A percentile compares a stretch with the other conserved stretches of the same genome.
These are phyloP conservation scores for Phytopythium mirpurense DNA, from an alignment of 352 stramenopile genomes.

Conservation along the genomic window DNA sequence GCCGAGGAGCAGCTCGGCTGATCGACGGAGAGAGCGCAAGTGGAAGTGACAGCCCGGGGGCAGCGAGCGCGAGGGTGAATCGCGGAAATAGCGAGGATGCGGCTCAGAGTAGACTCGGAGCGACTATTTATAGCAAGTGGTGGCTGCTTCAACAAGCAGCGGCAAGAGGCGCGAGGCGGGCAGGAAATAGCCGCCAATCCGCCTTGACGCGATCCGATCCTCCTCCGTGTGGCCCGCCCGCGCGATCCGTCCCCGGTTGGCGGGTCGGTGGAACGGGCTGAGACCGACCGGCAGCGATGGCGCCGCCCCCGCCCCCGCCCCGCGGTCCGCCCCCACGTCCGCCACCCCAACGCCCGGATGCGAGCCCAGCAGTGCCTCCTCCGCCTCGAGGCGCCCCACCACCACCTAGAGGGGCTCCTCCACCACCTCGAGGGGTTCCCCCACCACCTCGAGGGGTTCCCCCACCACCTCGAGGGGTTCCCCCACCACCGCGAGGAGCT, in stretches of 20 bases:
- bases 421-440: background rate
- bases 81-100: background rate
- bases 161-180: background rate
- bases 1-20: background rate
- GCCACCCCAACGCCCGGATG: constrained; percentile 1
- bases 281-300: constrained; percentile 5
- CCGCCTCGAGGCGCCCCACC: constrained; percentile 3
- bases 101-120: background rate
- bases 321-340: constrained; percentile 5
- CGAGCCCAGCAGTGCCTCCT: constrained; percentile 8
- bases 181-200: constrained; percentile 2
- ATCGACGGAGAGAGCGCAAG: background rate
- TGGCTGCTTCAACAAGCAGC: background rate
- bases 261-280: background rate
- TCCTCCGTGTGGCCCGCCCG: no score
- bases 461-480: constrained; percentile 7
- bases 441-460: background rate
- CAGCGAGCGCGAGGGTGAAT: background rate
- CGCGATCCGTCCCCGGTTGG: background rate
- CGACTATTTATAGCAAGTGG: background rate
- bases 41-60: background rate
- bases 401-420: background rate
- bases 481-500: constrained; percentile 10
- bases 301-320: background rate
- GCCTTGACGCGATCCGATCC: background rate